Percentiles rank a stretch among this genome's conserved stretches.
Conservation (phyloP, 2,329 filamentous ascomycete genomes). For the Didymellaceae sp. region DNA sequence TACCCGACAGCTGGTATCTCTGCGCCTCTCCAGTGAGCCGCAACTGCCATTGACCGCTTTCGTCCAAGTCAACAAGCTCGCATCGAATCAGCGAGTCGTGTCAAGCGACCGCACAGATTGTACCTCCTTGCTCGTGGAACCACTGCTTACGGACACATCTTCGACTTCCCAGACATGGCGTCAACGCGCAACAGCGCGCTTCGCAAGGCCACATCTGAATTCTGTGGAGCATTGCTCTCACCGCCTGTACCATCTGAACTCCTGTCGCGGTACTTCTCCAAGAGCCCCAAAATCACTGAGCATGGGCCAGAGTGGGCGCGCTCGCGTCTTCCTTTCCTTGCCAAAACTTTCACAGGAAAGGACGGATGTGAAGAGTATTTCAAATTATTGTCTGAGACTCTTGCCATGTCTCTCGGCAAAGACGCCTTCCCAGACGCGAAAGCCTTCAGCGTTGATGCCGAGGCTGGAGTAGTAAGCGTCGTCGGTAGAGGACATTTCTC, state of each 20-base stretch:
- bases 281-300: conserved; percentile 48
- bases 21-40: conserved; percentile 4
- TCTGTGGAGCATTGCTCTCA: conserved; percentile 39
- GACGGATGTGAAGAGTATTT: conserved; percentile 51
- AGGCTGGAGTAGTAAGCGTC: conserved; percentile 46
- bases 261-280: conserved; percentile 36
- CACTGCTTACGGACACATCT: background rate
- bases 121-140: background rate
- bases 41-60: conserved; percentile 12
- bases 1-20: conserved; percentile 14
- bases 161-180: conserved; percentile 17
- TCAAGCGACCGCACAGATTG: conserved; percentile 3
- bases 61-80: background rate
- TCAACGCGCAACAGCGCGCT: conserved; percentile 26
- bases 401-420: conserved; percentile 41
- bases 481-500: conserved; percentile 44
- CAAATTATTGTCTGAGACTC: conserved; percentile 37
- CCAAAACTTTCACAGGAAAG: conserved; percentile 44
- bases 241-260: conserved; percentile 34
- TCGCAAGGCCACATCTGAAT: conserved; percentile 32
- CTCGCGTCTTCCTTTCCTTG: conserved; percentile 49
- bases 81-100: background rate
- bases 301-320: conserved; percentile 51
- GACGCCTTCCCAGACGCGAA: conserved; percentile 44
- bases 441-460: conserved; percentile 48